phyloP scores from a whole-genome alignment of 2,329 filamentous ascomycete species.

The Lasiodiplodia sp. region DNA sequence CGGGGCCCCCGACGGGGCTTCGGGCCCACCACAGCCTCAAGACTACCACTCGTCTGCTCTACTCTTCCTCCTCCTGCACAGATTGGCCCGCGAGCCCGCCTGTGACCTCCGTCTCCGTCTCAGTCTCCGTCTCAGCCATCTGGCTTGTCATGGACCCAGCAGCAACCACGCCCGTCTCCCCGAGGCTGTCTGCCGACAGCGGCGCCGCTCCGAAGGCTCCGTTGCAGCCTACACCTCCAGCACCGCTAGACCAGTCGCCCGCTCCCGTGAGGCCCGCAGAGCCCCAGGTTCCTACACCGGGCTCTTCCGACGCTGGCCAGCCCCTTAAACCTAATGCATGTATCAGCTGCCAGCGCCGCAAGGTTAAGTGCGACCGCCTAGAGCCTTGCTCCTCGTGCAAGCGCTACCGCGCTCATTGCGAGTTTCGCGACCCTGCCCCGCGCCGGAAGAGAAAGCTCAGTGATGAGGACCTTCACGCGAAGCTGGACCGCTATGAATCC shows the following conservation, averaged over 20 bases:
- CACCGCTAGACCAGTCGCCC: neutral
- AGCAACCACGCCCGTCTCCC: neutral
- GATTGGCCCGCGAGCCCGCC: neutral
- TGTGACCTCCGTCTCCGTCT: constrained; percentile 4
- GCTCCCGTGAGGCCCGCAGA: neutral
- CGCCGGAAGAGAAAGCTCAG: constrained; percentile 38
- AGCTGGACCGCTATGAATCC: constrained; percentile 42
- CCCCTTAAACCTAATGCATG: constrained; percentile 43
- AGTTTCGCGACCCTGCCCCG: constrained; percentile 44
- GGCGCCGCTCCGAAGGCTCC: neutral
- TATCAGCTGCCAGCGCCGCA: constrained; percentile 43
- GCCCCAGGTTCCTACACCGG: constrained; percentile 6
- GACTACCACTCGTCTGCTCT: neutral
- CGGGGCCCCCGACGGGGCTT: constrained; percentile 1
- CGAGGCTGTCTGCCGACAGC: constrained; percentile 1
- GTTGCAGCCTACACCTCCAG: neutral
- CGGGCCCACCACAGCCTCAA: constrained; percentile 12
- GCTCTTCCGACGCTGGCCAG: constrained; percentile 15
- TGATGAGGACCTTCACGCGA: constrained; percentile 38
- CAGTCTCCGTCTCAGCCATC: neutral
- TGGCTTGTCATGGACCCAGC: neutral
- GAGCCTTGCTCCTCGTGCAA: constrained; percentile 43
- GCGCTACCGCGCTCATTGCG: constrained; percentile 41
- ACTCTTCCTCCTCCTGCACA: neutral
- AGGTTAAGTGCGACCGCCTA: constrained; percentile 45